A percentile compares a stretch with the other conserved stretches of the same genome.
Evolutionary conservation across 495 filamentous ascomycete genomes (phyloP).

Genomic region (Penicillium atrosanguineum): DNA sequence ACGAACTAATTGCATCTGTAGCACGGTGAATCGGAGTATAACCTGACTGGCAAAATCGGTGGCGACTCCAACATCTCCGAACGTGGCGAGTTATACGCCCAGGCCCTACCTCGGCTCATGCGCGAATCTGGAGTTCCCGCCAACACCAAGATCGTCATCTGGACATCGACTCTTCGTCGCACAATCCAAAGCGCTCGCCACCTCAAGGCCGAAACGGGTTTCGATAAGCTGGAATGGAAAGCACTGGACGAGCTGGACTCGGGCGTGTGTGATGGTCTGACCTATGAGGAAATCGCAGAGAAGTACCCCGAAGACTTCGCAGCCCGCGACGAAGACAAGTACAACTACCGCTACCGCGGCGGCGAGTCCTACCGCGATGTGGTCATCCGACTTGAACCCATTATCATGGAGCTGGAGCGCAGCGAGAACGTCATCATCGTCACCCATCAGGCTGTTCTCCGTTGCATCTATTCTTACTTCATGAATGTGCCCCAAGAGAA

Average conservation of each 20-base stretch:
- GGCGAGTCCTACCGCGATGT: conserved; percentile 97
- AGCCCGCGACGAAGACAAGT: conserved; percentile 94
- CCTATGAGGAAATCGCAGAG: conserved; percentile 88
- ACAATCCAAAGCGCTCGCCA: conserved; percentile 89
- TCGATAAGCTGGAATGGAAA: conserved; percentile 96
- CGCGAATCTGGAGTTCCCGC: conserved; percentile 71
- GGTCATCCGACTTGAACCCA: conserved; percentile 94
- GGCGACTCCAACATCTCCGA: conserved; percentile 84
- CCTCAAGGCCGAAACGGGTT: conserved; percentile 61
- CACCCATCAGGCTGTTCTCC: conserved; percentile 92
- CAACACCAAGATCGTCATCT: conserved; percentile 83
- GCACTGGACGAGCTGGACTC: conserved; percentile 96
- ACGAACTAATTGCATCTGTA: conserved; percentile 25
- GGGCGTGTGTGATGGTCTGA: conserved; percentile 94
- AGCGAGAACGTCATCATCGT: conserved; percentile 97
- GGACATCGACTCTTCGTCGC: conserved; percentile 92
- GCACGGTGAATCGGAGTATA: conserved; percentile 94
- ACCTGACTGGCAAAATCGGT: conserved; percentile 83
- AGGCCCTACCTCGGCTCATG: conserved; percentile 75
- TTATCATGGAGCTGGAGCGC: conserved; percentile 98
- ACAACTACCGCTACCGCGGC: conserved; percentile 97
- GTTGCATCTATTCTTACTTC: conserved; percentile 98
- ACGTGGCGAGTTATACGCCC: conserved; percentile 85
- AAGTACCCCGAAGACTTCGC: conserved; percentile 90
- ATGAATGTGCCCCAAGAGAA: conserved; percentile 92